A percentile compares a stretch with the other conserved stretches of the same genome.
phyloP scores from a whole-genome alignment of 2,329 filamentous ascomycete species.

The Talaromyces sp. region DNA sequence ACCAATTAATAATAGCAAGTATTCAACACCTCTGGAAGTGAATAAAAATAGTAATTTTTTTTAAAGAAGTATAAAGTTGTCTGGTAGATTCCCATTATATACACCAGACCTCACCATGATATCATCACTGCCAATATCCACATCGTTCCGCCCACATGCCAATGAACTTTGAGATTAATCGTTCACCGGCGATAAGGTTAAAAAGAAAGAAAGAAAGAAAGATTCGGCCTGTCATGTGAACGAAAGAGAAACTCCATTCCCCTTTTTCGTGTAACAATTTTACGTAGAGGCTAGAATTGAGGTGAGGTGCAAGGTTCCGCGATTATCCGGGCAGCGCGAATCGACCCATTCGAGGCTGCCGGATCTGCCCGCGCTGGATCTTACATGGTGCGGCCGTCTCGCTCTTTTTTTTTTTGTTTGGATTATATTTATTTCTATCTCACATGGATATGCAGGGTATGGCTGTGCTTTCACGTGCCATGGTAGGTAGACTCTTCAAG shows the following conservation, averaged over 20 bases:
- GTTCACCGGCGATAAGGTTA: not conserved
- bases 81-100: not conserved
- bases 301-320: not conserved
- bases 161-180: not conserved
- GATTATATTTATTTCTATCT: not conserved
- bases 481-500: not conserved
- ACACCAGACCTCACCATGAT: constrained; percentile 11
- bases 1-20: not conserved
- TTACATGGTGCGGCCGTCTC: not conserved
- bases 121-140: constrained; percentile 6
- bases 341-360: not conserved
- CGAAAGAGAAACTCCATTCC: not conserved
- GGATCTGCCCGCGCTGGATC: not conserved
- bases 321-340: not conserved
- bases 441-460: not conserved
- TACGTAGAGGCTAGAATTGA: not conserved
- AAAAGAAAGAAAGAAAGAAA: not conserved
- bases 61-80: not conserved
- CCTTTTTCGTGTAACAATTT: not conserved
- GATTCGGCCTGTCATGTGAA: not conserved
- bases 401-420: not conserved
- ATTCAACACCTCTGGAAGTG: not conserved
- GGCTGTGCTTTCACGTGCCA: not conserved
- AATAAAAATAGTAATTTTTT: not conserved
- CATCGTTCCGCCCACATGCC: not conserved